Base-by-base conservation (phyloP, 768 basidiomycete species). In the Rhodosporidiobolus odoratus region DNA sequence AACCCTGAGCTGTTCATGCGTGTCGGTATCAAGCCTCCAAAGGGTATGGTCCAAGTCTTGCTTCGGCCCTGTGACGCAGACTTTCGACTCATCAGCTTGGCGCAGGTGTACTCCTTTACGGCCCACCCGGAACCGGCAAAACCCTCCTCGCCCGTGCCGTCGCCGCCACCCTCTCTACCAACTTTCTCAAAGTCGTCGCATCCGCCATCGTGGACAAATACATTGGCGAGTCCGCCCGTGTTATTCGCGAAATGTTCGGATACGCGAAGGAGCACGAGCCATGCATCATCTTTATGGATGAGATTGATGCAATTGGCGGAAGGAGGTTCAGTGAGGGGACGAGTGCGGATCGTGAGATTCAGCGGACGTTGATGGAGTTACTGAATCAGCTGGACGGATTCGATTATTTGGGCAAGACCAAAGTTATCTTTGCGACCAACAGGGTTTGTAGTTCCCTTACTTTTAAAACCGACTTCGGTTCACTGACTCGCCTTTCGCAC, bases 351-450 rank as follows among this genome's bases (percentile, higher is more conserved):
- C 88, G 96, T 77, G 96, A 99, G 83, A 98, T 99, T 72, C 96
- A 99, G 80, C 85, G 96, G 74, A 99, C 96, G 30, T 81, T 99
- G 47, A 99, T 99, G 96, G 96, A 99, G 92, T 84, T 99, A 34
- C 85, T 99, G 40, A 98, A 98, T 78, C 95, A 98, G 81, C 96
- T 99, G 92, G 96, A 99, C 79, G 96, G 96, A 32, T 99, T 99
- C 82, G 96, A 98, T 81, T 92, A 95, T 23, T 83, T 99, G 37
- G 96, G 96, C 54, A 84, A 84, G 74, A 97, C 94, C 41, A 98
- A 98, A 81, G 85, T 98, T 62, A 99, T 99, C 80, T 97, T 98
- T 92, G 96, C 96, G n/a, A 99, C 96, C 34, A 99, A 98, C 83
- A 85, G 96, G 9, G 73, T 74, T 9, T 47, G 66, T 50, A 23